These are phyloP conservation scores for Diplogelasinospora grovesii DNA, from an alignment of 495 filamentous ascomycete genomes.

Conservation along the genomic window DNA sequence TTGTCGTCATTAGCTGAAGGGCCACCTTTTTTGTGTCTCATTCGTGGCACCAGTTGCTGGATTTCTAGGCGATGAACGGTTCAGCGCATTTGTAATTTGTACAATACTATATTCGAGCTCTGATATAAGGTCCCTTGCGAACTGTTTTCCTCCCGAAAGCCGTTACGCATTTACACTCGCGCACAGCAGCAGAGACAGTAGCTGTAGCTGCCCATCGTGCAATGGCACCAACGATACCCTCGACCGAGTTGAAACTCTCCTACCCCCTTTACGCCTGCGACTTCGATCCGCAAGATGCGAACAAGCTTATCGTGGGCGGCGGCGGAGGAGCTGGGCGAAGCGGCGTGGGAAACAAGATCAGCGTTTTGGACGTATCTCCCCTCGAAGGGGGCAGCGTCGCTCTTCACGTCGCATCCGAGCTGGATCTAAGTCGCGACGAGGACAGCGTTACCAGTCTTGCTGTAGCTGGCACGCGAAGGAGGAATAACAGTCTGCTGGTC, in stretches of 20 bases:
- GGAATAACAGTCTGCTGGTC: constrained; percentile 51
- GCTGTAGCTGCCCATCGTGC: too few species aligned
- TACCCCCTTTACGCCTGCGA: constrained; percentile 89
- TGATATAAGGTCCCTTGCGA: too few species aligned
- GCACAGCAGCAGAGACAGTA: too few species aligned
- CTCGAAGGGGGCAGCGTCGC: too few species aligned
- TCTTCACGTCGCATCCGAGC: constrained; percentile 59
- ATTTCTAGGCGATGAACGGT: too few species aligned
- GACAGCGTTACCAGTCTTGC: constrained; percentile 85
- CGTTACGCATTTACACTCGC: too few species aligned
- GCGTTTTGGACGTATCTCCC: constrained; percentile 61
- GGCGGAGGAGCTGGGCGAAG: constrained; percentile 81
- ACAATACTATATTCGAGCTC: too few species aligned
- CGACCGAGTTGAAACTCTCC: constrained; percentile 40
- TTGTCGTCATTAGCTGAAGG: too few species aligned
- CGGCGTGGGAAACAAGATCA: constrained; percentile 88
- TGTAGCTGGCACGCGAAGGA: constrained; percentile 50
- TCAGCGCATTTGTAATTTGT: too few species aligned
- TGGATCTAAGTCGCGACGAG: constrained; percentile 79
- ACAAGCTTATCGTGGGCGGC: constrained; percentile 75
- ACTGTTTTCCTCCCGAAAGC: too few species aligned
- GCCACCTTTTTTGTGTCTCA: too few species aligned
- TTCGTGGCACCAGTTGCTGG: too few species aligned
- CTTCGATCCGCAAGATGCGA: constrained; percentile 75
- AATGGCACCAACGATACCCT: constrained; percentile 24